These are phyloP conservation scores for Oryza meyeriana DNA, from an alignment of 176 grass and related monocot genomes.

Conservation along the genomic window DNA sequence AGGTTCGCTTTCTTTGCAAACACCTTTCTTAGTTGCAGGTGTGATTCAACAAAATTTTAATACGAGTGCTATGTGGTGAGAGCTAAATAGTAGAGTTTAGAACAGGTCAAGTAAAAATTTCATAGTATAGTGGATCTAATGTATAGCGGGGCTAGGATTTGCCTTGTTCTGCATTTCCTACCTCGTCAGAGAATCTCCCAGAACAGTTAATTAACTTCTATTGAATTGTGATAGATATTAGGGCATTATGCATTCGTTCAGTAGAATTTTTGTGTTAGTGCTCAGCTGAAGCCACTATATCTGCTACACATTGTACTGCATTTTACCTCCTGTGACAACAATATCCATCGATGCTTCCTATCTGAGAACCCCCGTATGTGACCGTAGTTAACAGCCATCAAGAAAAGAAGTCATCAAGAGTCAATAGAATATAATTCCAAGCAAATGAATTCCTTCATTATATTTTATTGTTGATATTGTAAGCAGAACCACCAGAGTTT, in stretches of 20 bases:
- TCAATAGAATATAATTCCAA: not conserved
- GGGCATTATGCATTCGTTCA: not conserved
- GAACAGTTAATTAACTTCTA: not conserved
- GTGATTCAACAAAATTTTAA: conserved; percentile 13
- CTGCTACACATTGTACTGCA: not conserved
- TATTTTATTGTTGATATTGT: not conserved
- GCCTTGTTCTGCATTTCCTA: not conserved
- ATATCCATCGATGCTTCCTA: not conserved
- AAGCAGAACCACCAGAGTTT: not conserved
- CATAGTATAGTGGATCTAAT: not conserved
- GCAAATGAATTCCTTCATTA: not conserved
- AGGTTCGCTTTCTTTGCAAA: conserved; percentile 43
- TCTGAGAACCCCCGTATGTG: not conserved
- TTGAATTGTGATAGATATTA: not conserved
- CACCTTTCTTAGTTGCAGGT: not conserved
- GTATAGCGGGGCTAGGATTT: no score
- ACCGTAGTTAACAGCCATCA: not conserved
- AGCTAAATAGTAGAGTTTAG: not conserved
- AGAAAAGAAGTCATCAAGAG: not conserved
- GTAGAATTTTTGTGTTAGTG: not conserved
- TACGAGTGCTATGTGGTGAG: not conserved
- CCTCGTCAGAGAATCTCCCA: not conserved
- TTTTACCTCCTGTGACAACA: not conserved
- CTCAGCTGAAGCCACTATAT: not conserved
- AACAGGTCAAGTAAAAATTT: not conserved